phyloP scores from a whole-genome alignment of 345 rosid genomes.

The Balakata baccata region DNA sequence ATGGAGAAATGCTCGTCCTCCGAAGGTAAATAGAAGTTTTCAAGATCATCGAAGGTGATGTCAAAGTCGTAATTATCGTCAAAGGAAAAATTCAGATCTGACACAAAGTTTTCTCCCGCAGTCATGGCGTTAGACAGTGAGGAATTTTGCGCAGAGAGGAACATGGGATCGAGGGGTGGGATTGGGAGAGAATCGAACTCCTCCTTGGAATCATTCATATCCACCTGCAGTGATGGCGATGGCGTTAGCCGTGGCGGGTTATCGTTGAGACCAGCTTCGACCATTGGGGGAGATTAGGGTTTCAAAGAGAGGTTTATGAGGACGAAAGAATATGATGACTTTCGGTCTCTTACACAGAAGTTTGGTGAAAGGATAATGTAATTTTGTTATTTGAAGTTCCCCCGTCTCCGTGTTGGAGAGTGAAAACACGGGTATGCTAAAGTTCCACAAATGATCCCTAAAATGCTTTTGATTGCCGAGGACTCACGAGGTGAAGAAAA shows the following conservation, averaged over 20 bases:
- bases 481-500: no score
- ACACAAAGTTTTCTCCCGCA: constrained; percentile 15
- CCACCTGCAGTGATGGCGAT: constrained; percentile 3
- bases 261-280: constrained; percentile 27
- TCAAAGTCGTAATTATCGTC: constrained; percentile 58
- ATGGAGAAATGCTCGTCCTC: constrained; percentile 40
- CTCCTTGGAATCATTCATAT: constrained; percentile 14
- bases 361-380: background rate
- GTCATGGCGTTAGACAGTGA: constrained; percentile 31
- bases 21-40: constrained; percentile 49
- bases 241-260: constrained; percentile 19
- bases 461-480: no score
- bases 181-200: constrained; percentile 41
- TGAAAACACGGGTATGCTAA: background rate
- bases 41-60: constrained; percentile 64
- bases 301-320: constrained; percentile 12
- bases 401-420: background rate
- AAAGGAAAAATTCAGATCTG: constrained; percentile 35
- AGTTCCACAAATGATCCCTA: no score
- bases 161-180: constrained; percentile 56
- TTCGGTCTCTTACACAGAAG: background rate
- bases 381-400: background rate
- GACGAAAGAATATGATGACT: background rate
- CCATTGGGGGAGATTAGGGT: constrained; percentile 29
- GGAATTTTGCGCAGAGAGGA: constrained; percentile 33